Evolutionary conservation across 129 eudicot species (phyloP).

Genomic region (Helichrysum umbraculigerum): DNA sequence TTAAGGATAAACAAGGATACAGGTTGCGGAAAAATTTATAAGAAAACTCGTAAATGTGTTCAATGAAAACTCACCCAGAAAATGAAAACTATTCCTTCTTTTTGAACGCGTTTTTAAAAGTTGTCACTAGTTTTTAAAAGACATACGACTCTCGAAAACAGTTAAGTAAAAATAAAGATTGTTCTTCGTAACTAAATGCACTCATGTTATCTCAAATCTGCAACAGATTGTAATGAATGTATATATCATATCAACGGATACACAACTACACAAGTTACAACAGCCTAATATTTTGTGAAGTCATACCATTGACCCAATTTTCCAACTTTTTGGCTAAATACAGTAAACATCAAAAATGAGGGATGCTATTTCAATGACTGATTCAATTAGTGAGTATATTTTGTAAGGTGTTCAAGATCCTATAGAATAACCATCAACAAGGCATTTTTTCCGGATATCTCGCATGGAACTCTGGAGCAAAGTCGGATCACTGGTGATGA

Average conservation of each 20-base stretch:
- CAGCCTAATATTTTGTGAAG: not conserved
- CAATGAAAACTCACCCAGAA: too few species aligned
- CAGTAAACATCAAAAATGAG: not conserved
- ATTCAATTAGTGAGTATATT: not conserved
- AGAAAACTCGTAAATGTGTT: too few species aligned
- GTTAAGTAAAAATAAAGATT: too few species aligned
- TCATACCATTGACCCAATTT: not conserved
- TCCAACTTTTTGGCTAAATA: not conserved
- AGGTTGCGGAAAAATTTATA: too few species aligned
- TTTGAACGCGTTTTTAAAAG: too few species aligned
- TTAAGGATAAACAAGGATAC: not conserved
- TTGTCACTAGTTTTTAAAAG: too few species aligned
- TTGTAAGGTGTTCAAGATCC: conserved; percentile 32
- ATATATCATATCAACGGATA: not conserved
- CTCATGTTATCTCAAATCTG: not conserved
- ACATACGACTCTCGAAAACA: too few species aligned
- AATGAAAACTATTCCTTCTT: too few species aligned
- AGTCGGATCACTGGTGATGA: conserved; percentile 75
- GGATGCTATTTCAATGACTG: not conserved
- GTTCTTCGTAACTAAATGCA: too few species aligned
- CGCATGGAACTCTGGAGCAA: conserved; percentile 71
- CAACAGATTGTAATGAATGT: not conserved
- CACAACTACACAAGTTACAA: not conserved
- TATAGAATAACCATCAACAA: conserved; percentile 70
- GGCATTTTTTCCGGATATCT: conserved; percentile 61